Conservation (phyloP, 2,329 filamentous ascomycete species). For the Fusarium lyarnte region DNA sequence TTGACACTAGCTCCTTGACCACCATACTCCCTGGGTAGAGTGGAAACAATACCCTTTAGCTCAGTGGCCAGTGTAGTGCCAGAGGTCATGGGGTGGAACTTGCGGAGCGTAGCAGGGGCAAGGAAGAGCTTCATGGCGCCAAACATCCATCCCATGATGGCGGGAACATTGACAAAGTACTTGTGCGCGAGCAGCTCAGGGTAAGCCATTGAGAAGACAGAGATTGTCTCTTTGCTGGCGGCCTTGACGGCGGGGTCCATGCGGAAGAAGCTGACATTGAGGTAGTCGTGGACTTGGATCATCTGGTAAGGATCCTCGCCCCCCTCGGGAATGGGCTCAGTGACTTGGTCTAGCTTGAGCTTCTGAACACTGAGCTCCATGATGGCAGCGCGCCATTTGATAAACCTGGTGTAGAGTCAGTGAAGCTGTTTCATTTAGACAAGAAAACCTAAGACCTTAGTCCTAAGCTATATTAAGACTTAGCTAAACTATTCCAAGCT, state of each 20-base stretch:
- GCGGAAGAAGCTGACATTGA: slow-evolving; percentile 85
- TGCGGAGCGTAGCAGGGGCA: slow-evolving; percentile 77
- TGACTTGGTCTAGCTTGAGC: slow-evolving; percentile 75
- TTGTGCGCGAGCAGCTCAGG: slow-evolving; percentile 86
- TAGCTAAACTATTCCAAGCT: background rate
- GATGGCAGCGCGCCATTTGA: slow-evolving; percentile 87
- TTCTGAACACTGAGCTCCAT: slow-evolving; percentile 88
- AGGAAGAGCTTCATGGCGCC: slow-evolving; percentile 79
- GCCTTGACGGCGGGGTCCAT: slow-evolving; percentile 80
- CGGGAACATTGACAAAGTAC: slow-evolving; percentile 94
- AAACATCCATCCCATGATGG: slow-evolving; percentile 90
- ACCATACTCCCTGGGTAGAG: slow-evolving; percentile 81
- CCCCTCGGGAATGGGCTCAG: slow-evolving; percentile 75
- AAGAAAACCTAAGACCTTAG: background rate
- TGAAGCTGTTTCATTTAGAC: background rate
- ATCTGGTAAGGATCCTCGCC: slow-evolving; percentile 88
- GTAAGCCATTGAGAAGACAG: slow-evolving; percentile 82
- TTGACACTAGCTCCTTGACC: slow-evolving; percentile 68
- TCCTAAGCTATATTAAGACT: background rate
- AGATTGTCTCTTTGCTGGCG: slow-evolving; percentile 82
- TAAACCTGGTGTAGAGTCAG: slow-evolving; percentile 68
- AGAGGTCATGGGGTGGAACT: slow-evolving; percentile 81
- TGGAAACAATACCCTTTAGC: slow-evolving; percentile 66
- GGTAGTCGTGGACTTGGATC: slow-evolving; percentile 93
- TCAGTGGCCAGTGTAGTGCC: slow-evolving; percentile 74